Percentiles rank a stretch among this genome's conserved stretches.
phyloP scores from a whole-genome alignment of 345 rosid species.

The Rhodomyrtus tomentosa region DNA sequence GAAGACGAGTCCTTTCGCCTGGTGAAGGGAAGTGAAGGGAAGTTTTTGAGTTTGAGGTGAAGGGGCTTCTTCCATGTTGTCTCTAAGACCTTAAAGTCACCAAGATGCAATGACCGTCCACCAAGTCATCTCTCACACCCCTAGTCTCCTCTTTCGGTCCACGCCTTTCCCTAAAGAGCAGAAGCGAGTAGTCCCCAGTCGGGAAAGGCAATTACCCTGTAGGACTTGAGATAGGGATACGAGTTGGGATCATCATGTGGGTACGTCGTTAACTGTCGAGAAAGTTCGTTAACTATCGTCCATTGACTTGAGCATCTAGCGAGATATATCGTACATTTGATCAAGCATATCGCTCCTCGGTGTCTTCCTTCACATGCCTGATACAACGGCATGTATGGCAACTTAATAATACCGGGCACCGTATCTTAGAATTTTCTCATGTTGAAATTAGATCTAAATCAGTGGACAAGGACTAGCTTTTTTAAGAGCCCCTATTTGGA shows the following conservation, averaged over 20 bases:
- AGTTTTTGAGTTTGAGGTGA: not conserved
- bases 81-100: too few relatives aligned
- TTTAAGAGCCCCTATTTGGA: not conserved
- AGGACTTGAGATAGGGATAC: not conserved
- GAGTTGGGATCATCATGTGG: not conserved
- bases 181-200: not conserved
- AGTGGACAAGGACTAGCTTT: not conserved
- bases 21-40: not conserved
- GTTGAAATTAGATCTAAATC: fast-evolving
- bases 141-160: not conserved
- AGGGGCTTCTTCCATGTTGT: not conserved
- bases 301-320: not conserved
- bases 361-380: not conserved
- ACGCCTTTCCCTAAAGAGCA: not conserved
- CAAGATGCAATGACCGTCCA: not conserved
- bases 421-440: not conserved
- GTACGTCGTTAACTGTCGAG: not conserved
- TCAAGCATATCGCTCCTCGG: not conserved
- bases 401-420: not conserved
- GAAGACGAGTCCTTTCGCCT: not conserved
- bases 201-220: not conserved
- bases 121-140: not conserved
- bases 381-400: not conserved
- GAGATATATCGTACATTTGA: too few relatives aligned
- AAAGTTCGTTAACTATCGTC: not conserved